Evolutionary conservation across 2,329 filamentous ascomycete genomes (phyloP).

Genomic region (Colletotrichum gloeosporioides): DNA sequence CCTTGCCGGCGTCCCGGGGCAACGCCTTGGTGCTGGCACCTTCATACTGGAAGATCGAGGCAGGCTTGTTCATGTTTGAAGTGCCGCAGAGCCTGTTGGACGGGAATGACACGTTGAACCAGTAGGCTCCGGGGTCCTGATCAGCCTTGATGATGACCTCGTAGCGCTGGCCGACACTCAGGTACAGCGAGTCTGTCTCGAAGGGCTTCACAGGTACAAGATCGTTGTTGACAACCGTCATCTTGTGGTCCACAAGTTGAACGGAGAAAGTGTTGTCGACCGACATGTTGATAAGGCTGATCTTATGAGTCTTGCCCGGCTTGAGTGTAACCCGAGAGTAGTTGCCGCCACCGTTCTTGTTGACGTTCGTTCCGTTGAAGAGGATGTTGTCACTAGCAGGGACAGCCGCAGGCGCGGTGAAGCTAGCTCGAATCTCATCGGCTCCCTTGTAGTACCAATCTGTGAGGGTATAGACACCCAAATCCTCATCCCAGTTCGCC

Average conservation of each 20-base stretch:
- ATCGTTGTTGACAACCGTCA: conserved; percentile 71
- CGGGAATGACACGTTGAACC: conserved; percentile 41
- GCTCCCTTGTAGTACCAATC: conserved; percentile 56
- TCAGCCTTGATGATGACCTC: conserved; percentile 43
- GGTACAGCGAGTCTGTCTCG: conserved; percentile 62
- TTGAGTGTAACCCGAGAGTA: conserved; percentile 55
- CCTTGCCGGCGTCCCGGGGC: conserved; percentile 35
- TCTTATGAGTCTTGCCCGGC: conserved; percentile 59
- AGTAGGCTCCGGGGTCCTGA: conserved; percentile 30
- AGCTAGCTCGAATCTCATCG: conserved; percentile 28
- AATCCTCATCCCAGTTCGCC: conserved; percentile 63
- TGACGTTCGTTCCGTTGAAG: conserved; percentile 47
- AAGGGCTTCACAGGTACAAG: conserved; percentile 69
- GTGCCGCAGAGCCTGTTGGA: conserved; percentile 36
- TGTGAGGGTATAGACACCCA: conserved; percentile 57
- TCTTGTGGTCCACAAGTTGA: conserved; percentile 63
- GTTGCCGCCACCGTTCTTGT: conserved; percentile 27
- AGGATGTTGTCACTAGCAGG: conserved; percentile 41
- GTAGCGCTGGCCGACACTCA: conserved; percentile 62
- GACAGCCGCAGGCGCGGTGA: conserved; percentile 23
- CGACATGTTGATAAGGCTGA: conserved; percentile 65
- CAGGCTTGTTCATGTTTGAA: conserved; percentile 35
- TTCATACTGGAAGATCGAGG: conserved; percentile 43
- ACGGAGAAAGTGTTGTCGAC: conserved; percentile 57
- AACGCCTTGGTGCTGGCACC: conserved; percentile 30